These are phyloP conservation scores for Geranium incanum DNA, from an alignment of 441 rosid species.

Conservation along the genomic window DNA sequence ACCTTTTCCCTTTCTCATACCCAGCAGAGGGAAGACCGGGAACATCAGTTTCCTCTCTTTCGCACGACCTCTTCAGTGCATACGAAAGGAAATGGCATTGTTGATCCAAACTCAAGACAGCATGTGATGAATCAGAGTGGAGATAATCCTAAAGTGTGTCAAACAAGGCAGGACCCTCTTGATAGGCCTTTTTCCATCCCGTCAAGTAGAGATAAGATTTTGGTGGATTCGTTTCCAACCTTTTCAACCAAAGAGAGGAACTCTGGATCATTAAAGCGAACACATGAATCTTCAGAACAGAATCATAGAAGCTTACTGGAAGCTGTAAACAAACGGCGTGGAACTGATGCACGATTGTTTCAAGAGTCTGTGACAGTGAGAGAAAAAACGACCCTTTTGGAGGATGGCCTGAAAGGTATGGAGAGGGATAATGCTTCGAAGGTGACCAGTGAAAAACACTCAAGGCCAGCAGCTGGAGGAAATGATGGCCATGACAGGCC, in stretches of 20 bases:
- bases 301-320: conserved; percentile 25
- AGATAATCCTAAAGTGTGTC: conserved; percentile 9
- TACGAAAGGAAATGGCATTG: conserved; percentile 1
- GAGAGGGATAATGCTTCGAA: neutral
- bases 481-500: neutral
- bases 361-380: conserved; percentile 19
- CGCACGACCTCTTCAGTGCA: conserved; percentile 32
- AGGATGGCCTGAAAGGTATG: conserved; percentile 13
- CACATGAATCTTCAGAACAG: conserved; percentile 27
- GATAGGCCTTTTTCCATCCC: conserved; percentile 22
- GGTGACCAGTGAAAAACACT: conserved; percentile 7
- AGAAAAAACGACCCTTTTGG: conserved; percentile 24
- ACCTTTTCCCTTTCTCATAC: conserved; percentile 23
- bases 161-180: conserved; percentile 4
- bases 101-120: conserved; percentile 22
- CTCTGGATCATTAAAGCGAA: conserved; percentile 18
- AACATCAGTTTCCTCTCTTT: conserved; percentile 22
- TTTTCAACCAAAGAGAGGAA: neutral
- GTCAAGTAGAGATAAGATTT: neutral
- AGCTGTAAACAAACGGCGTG: conserved; percentile 14
- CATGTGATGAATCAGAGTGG: conserved; percentile 26
- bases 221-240: neutral
- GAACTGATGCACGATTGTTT: conserved; percentile 11
- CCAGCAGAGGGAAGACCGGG: conserved; percentile 18
- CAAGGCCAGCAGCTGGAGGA: conserved; percentile 20